Base-by-base conservation (phyloP, 768 basidiomycete genomes). In the Trametes gibbosa region DNA sequence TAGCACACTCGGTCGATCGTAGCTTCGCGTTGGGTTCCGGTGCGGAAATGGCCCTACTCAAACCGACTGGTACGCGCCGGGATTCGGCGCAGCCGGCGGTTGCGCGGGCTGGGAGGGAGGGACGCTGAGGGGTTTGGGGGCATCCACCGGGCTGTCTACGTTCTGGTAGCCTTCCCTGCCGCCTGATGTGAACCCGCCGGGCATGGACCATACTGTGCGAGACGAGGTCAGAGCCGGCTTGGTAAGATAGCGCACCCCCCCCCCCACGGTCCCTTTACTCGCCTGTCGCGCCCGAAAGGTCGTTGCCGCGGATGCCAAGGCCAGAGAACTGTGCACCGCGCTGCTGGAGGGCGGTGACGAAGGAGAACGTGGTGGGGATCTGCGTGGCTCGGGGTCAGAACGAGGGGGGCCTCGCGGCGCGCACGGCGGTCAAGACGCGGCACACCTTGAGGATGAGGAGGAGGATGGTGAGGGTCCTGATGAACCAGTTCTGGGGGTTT, bases 401-500 rank as follows among this genome's bases (percentile, higher is more conserved):
- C 10, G 29, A 4, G 10, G 10, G 29, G 29, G 29, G 4, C 29
- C n/a, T n/a, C 29, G 29, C 29, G 10, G 29, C 10, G 29, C 29
- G 4, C 29, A 32, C 29, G 10, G 5, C 4, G 29, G 29, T 4
- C 29, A 32, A 32, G n/a, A 65, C 64, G 49, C 37, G 13, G 6
- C 17, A 77, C 77, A 77, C 77, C 72, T 78, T 78, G 14, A 77
- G 59, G 10, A 77, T 48, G 16, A 76, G 66, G 39, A 75, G 60
- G 10, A 77, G 34, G 50, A 77, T 69, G 25, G 79, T 79, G 24
- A 92, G 50, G 42, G 88, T 66, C 65, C 72, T 83, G 56, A 84
- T 72, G 61, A 90, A 77, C 37, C 78, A 79, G 62, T 75, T 74
- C 63, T 87, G 87, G 0, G 77, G 70, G 65, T 87, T 77, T 43